phyloP scores from a whole-genome alignment of 179 eudicot genomes.

The Beta macrorhiza region DNA sequence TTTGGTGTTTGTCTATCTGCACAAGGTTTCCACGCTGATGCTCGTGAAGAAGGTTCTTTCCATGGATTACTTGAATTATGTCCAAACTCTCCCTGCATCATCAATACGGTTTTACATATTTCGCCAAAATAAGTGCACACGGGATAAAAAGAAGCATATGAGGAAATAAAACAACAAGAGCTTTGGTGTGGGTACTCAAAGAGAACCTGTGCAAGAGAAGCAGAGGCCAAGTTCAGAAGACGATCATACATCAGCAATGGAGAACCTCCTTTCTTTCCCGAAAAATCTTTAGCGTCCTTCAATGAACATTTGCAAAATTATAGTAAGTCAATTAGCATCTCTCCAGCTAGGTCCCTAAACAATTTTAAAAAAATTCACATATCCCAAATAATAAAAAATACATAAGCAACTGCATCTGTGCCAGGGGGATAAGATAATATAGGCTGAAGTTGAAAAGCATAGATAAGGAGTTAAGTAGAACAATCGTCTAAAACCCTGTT shows the following conservation, averaged over 20 bases:
- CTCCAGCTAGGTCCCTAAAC: slow-evolving; percentile 11
- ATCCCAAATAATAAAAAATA: neutral
- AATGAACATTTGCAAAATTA: slow-evolving; percentile 23
- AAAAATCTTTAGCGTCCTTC: slow-evolving; percentile 36
- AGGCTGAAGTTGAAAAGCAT: neutral
- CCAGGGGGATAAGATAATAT: neutral
- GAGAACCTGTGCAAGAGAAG: slow-evolving; percentile 64
- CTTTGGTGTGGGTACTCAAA: slow-evolving; percentile 13
- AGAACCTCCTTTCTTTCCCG: slow-evolving; percentile 30
- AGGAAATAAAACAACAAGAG: slow-evolving; percentile 1
- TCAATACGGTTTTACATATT: slow-evolving; percentile 8
- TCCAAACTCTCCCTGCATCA: slow-evolving; percentile 50
- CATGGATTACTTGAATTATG: slow-evolving; percentile 39
- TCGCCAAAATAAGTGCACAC: neutral
- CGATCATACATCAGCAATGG: slow-evolving; percentile 66
- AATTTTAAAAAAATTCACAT: neutral
- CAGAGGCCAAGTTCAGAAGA: slow-evolving; percentile 61
- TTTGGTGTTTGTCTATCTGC: slow-evolving; percentile 45
- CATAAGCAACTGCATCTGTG: neutral
- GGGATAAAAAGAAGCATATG: neutral
- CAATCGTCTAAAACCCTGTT: too few species aligned
- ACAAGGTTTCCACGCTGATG: slow-evolving; percentile 78
- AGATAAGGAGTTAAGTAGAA: neutral
- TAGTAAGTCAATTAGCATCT: slow-evolving; percentile 21
- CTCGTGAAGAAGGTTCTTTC: slow-evolving; percentile 50